A percentile compares a stretch with the other conserved stretches of the same genome.
Evolutionary conservation across 306 rosid genomes (phyloP).

Genomic region (Rosa rugosa): DNA sequence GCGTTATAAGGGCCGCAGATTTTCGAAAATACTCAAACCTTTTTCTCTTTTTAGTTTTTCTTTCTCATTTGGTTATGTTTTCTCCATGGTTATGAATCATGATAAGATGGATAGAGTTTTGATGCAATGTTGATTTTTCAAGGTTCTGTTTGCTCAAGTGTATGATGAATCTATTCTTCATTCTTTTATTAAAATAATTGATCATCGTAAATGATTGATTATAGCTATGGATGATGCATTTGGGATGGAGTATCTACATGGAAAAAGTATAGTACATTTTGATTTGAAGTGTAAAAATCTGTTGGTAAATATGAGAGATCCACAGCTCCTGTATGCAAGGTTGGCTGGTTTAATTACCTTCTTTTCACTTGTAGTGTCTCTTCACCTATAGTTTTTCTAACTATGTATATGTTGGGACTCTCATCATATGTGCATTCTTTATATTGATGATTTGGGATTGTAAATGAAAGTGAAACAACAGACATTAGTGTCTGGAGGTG

Average conservation of each 20-base stretch:
- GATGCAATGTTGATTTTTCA: too few species aligned
- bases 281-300: constrained; percentile 98
- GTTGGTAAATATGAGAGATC: constrained; percentile 96
- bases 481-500: constrained; percentile 96
- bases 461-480: constrained; percentile 88
- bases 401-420: constrained; percentile 24
- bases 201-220: constrained; percentile 95
- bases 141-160: neutral
- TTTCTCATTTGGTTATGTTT: too few species aligned
- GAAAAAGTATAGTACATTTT: constrained; percentile 92
- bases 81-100: too few species aligned
- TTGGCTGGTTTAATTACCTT: constrained; percentile 25
- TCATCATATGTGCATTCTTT: constrained; percentile 27
- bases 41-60: too few species aligned
- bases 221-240: constrained; percentile 99
- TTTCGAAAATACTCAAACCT: too few species aligned
- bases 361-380: neutral
- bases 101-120: too few species aligned
- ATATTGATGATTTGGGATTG: constrained; percentile 98
- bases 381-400: neutral
- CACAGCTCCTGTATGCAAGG: constrained; percentile 99
- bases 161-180: constrained; percentile 1
- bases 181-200: constrained; percentile 75
- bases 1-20: too few species aligned
- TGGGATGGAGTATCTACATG: constrained; percentile 99